Conservation (phyloP, 1,284 basidiomycete species). For the Pyrrhoderma noxium region DNA sequence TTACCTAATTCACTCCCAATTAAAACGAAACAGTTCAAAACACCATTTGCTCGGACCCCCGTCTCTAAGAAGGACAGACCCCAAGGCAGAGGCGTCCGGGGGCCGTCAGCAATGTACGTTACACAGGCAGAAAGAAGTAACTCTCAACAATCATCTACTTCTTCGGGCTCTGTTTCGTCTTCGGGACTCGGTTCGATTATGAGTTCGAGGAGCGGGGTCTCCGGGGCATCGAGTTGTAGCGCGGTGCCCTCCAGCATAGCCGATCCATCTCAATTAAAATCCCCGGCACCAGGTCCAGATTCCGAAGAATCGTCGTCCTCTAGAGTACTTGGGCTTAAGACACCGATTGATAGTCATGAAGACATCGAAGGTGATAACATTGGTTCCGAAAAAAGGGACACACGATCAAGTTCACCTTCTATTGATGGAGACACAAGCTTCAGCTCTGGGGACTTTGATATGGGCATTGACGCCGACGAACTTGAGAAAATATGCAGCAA, state of each 20-base stretch:
- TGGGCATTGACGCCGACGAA: conserved; percentile 16
- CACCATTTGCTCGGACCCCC: conserved; percentile 10
- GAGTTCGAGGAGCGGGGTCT: not conserved
- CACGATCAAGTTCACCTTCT: conserved; percentile 4
- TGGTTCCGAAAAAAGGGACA: no score
- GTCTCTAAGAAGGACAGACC: no score
- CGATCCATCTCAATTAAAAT: no score
- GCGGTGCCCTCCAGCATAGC: no score
- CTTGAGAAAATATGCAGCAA: conserved; percentile 13
- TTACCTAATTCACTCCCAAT: not conserved
- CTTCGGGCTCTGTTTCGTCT: not conserved
- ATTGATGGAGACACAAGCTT: conserved; percentile 11
- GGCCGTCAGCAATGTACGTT: not conserved
- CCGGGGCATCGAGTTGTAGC: no score
- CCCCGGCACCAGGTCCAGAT: no score
- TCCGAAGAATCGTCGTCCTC: no score
- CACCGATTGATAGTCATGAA: not conserved
- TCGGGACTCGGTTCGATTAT: not conserved
- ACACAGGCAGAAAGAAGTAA: not conserved
- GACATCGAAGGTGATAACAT: not conserved
- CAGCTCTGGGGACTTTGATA: conserved; percentile 14
- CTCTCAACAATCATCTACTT: not conserved
- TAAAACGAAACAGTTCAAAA: conserved; percentile 11
- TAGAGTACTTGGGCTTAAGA: no score
- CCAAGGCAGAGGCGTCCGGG: not conserved